Evolutionary conservation across 176 grass and related monocot genomes (phyloP).

Genomic region (Pontederia crassipes): DNA sequence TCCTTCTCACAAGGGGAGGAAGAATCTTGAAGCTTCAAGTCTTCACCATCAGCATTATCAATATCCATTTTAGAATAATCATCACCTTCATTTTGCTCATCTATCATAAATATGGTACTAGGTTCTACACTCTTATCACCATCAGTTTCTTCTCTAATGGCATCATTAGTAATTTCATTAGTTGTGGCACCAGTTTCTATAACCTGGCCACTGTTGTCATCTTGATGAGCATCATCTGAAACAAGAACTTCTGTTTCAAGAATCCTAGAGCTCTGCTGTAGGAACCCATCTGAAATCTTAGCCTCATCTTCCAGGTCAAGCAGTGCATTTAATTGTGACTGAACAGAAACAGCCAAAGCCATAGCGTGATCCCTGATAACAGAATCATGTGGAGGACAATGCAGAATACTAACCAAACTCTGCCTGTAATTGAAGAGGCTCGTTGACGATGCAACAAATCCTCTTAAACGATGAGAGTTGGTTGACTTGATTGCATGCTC

Average conservation of each 20-base stretch:
- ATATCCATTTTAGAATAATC: no score
- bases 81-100: no score
- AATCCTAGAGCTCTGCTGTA: neutral
- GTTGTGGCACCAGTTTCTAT: no score
- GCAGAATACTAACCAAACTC: conserved; percentile 53
- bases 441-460: conserved; percentile 46
- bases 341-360: conserved; percentile 60
- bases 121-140: no score
- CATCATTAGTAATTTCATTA: no score
- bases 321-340: conserved; percentile 51
- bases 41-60: no score
- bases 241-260: neutral
- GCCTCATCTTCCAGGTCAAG: conserved; percentile 8
- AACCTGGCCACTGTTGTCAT: no score
- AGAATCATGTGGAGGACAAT: conserved; percentile 62
- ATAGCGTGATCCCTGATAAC: conserved; percentile 67
- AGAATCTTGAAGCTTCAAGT: no score
- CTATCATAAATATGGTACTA: no score
- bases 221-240: no score
- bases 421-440: conserved; percentile 50
- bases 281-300: neutral
- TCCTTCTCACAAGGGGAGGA: no score
- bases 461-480: conserved; percentile 53
- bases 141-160: no score
- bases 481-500: conserved; percentile 61